phyloP scores from a whole-genome alignment of 1,139 yeast species.

The Suhomyces terraborum region DNA sequence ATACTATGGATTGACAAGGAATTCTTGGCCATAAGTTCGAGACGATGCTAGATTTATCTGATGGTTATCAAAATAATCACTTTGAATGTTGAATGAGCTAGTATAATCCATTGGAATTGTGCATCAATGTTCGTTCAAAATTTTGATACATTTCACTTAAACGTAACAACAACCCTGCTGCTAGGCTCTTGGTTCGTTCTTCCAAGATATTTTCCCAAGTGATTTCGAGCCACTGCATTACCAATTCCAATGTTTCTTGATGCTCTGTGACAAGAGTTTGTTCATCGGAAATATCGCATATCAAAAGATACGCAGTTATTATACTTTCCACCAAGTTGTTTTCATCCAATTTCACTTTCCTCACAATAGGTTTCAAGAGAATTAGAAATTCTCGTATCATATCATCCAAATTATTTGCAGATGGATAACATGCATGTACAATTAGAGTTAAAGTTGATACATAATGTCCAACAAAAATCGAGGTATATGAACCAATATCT shows the following conservation, averaged over 20 bases:
- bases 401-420: constrained; percentile 49
- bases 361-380: constrained; percentile 34
- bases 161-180: constrained; percentile 52
- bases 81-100: neutral
- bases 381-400: constrained; percentile 59
- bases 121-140: constrained; percentile 20
- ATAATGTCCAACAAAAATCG: constrained; percentile 58
- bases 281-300: constrained; percentile 48
- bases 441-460: constrained; percentile 58
- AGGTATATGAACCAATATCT: constrained; percentile 56
- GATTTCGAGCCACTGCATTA: constrained; percentile 43
- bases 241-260: constrained; percentile 32
- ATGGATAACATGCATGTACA: constrained; percentile 59
- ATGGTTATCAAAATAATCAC: neutral
- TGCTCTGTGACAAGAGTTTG: constrained; percentile 33
- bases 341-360: constrained; percentile 28
- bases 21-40: too few relatives aligned
- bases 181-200: constrained; percentile 44
- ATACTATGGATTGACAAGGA: too few relatives aligned
- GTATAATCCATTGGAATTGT: constrained; percentile 17
- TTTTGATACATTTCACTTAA: constrained; percentile 29
- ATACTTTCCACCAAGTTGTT: constrained; percentile 47
- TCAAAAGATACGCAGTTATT: constrained; percentile 48
- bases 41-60: too few relatives aligned
- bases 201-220: constrained; percentile 52